phyloP scores from a whole-genome alignment of 352 stramenopile genomes.

The Phytopythium sindhum region DNA sequence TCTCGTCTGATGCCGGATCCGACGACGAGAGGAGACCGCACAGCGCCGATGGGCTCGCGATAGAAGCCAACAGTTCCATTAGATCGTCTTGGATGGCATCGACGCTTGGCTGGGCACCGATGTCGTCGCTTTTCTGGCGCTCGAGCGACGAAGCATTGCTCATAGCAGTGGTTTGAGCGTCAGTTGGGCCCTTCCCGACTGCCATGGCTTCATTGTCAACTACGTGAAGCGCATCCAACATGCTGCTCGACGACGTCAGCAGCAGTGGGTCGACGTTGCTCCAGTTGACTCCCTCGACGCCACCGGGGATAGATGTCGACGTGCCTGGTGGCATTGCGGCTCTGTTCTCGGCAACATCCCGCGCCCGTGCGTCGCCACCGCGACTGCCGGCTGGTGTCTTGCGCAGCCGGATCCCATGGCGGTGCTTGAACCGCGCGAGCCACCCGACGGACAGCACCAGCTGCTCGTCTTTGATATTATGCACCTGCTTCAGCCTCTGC shows the following conservation, averaged over 20 bases:
- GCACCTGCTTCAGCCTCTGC: slow-evolving; percentile 61
- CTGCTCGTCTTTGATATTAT: slow-evolving; percentile 59
- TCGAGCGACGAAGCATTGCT: slow-evolving; percentile 11
- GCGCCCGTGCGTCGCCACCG: slow-evolving; percentile 3
- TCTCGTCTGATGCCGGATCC: not conserved
- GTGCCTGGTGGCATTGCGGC: slow-evolving; percentile 1
- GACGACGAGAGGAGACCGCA: not conserved
- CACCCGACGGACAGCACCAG: slow-evolving; percentile 72
- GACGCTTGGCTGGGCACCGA: not conserved
- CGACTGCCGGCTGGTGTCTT: slow-evolving; percentile 22
- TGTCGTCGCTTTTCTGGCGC: slow-evolving; percentile 3
- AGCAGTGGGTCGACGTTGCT: slow-evolving; percentile 4
- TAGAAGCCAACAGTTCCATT: not conserved
- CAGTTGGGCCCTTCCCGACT: not conserved
- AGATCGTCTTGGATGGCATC: not conserved
- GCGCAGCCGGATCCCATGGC: slow-evolving; percentile 63
- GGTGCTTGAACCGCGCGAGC: slow-evolving; percentile 69
- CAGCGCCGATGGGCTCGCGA: not conserved
- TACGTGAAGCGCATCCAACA: slow-evolving; percentile 3
- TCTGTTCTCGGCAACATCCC: slow-evolving; percentile 9
- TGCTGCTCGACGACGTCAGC: slow-evolving; percentile 1
- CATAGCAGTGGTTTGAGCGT: not conserved
- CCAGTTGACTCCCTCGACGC: slow-evolving; percentile 4
- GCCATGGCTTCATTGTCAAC: not conserved
- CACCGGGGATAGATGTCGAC: not conserved